These are phyloP conservation scores for Tolypocladium paradoxum DNA, from an alignment of 2,329 filamentous ascomycete genomes.

Conservation along the genomic window DNA sequence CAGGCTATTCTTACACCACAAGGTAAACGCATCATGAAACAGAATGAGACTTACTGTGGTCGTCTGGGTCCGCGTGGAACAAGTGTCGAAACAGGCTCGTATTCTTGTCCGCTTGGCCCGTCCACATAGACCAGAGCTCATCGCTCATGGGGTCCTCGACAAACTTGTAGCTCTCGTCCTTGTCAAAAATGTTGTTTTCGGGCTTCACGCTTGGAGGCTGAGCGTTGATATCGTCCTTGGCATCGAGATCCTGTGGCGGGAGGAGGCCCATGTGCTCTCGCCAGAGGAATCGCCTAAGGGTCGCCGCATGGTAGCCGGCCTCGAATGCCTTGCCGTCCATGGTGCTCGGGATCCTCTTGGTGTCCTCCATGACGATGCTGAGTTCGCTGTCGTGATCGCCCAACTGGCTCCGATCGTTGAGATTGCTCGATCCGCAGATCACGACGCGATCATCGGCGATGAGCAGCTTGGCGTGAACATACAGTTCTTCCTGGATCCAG, in stretches of 20 bases:
- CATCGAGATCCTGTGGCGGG: conserved; percentile 60
- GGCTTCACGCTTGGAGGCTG: conserved; percentile 57
- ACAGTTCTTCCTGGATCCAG: conserved; percentile 92
- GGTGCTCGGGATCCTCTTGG: conserved; percentile 52
- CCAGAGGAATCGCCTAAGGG: conserved; percentile 74
- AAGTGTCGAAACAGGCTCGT: conserved; percentile 67
- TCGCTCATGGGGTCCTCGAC: conserved; percentile 63
- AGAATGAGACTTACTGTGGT: conserved; percentile 47
- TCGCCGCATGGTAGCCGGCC: conserved; percentile 73
- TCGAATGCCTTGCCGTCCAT: conserved; percentile 74
- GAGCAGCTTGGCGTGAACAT: conserved; percentile 85
- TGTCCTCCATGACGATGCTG: conserved; percentile 82
- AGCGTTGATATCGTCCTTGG: conserved; percentile 57
- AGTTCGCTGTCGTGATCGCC: conserved; percentile 88
- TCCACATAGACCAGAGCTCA: conserved; percentile 61
- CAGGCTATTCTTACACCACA: not conserved
- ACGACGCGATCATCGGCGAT: conserved; percentile 81
- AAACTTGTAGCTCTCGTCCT: conserved; percentile 51
- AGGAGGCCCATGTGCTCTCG: conserved; percentile 82
- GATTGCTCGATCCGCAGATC: conserved; percentile 77
- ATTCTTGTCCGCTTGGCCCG: conserved; percentile 54
- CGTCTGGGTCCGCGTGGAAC: conserved; percentile 83
- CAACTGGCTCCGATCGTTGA: conserved; percentile 83
- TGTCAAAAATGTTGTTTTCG: conserved; percentile 51
- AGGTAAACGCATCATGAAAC: not conserved